These are phyloP conservation scores for Esteya vermicola DNA, from an alignment of 2,329 filamentous ascomycete species.

Conservation along the genomic window DNA sequence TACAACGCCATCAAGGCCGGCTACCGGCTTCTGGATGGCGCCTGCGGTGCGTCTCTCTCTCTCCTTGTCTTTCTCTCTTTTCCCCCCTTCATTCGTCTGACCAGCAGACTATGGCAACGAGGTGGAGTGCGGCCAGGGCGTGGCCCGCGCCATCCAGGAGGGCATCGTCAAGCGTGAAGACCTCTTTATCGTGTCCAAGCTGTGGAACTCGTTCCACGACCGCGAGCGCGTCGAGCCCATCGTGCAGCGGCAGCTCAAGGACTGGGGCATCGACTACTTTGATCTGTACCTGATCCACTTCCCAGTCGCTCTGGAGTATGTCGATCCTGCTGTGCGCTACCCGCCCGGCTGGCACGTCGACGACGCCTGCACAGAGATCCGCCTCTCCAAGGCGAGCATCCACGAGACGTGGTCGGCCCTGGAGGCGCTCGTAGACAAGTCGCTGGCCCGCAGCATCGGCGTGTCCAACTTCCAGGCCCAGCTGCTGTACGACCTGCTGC, in stretches of 20 bases:
- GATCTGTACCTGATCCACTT: conserved; percentile 86
- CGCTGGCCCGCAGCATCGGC: conserved; percentile 60
- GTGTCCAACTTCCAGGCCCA: conserved; percentile 72
- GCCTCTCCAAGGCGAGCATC: conserved; percentile 54
- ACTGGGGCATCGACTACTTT: conserved; percentile 81
- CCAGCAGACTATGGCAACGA: conserved; percentile 67
- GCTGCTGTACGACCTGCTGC: conserved; percentile 64
- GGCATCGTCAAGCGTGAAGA: conserved; percentile 72
- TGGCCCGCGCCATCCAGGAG: conserved; percentile 67
- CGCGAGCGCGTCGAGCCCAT: conserved; percentile 63
- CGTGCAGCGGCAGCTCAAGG: conserved; percentile 59
- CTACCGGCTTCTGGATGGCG: conserved; percentile 47
- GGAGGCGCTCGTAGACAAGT: conserved; percentile 57
- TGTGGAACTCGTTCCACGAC: conserved; percentile 89
- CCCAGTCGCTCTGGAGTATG: conserved; percentile 73
- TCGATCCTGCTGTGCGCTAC: conserved; percentile 66
- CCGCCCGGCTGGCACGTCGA: conserved; percentile 66
- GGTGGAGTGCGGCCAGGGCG: conserved; percentile 60
- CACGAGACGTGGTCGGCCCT: conserved; percentile 74
- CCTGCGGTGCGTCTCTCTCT: conserved; percentile 32
- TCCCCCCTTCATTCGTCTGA: not conserved
- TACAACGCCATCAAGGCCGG: conserved; percentile 59
- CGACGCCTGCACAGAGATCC: conserved; percentile 40
- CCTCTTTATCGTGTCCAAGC: conserved; percentile 84
- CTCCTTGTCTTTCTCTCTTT: not conserved